These are phyloP conservation scores for Neotropicomus parvogracilis DNA, from an alignment of 1,284 basidiomycete species.

Conservation along the genomic window DNA sequence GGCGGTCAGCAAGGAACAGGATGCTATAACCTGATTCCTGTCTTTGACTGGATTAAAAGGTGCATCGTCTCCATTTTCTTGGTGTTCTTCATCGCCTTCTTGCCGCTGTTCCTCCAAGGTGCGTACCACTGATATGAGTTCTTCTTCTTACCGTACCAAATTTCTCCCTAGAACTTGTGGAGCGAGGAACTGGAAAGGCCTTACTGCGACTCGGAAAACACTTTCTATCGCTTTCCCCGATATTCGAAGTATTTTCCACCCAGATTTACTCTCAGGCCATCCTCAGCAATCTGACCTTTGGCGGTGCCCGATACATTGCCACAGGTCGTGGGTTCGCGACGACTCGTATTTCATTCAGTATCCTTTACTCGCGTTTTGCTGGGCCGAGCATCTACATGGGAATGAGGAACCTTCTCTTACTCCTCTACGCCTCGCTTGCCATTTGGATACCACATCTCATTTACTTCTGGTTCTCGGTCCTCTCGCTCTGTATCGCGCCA, in stretches of 20 bases:
- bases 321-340: constrained; percentile 97
- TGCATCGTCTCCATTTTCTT: constrained; percentile 96
- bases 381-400: constrained; percentile 98
- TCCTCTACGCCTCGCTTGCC: constrained; percentile 86
- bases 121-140: constrained; percentile 20
- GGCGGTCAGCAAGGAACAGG: constrained; percentile 68
- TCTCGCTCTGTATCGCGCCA: constrained; percentile 89
- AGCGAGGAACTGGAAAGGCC: constrained; percentile 92
- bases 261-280: constrained; percentile 97
- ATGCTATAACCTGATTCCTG: constrained; percentile 91
- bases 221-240: constrained; percentile 89
- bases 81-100: constrained; percentile 95
- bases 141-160: constrained; percentile 1
- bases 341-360: constrained; percentile 89
- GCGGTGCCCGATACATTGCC: constrained; percentile 95
- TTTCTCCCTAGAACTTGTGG: constrained; percentile 71
- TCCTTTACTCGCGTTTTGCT: constrained; percentile 94
- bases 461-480: constrained; percentile 95
- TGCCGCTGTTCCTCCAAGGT: constrained; percentile 95
- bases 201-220: constrained; percentile 90
- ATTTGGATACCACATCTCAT: constrained; percentile 92
- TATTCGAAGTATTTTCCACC: constrained; percentile 97
- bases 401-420: constrained; percentile 84
- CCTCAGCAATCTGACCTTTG: constrained; percentile 91
- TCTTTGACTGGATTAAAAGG: constrained; percentile 95